These are phyloP conservation scores for Musa troglodytarum DNA, from an alignment of 176 grass and related monocot species.

Conservation along the genomic window DNA sequence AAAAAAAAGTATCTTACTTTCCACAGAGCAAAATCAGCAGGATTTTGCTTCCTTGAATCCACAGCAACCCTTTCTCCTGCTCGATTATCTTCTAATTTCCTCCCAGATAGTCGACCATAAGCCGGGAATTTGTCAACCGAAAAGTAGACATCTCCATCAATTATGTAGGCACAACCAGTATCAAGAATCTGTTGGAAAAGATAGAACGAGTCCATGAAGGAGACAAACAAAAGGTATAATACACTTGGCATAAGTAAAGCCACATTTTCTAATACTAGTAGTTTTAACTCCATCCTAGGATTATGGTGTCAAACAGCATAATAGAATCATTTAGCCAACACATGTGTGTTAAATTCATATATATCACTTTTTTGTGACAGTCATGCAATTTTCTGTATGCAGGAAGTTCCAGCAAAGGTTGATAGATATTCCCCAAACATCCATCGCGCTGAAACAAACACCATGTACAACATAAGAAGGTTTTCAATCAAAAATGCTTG, in stretches of 20 bases:
- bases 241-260: background rate
- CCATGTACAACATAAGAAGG: no score
- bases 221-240: background rate
- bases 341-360: no score
- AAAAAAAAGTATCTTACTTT: slow-evolving; percentile 47
- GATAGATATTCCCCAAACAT: background rate
- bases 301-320: no score
- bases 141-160: slow-evolving; percentile 84
- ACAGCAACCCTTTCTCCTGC: slow-evolving; percentile 88
- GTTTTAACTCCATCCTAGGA: no score
- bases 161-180: slow-evolving; percentile 71
- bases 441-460: no score
- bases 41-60: slow-evolving; percentile 84
- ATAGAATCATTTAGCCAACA: no score
- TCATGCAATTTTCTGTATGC: no score
- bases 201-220: background rate
- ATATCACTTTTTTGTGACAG: no score
- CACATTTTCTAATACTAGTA: background rate
- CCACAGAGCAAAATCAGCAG: slow-evolving; percentile 97
- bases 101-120: slow-evolving; percentile 79
- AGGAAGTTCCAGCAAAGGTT: background rate
- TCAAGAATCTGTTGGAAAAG: slow-evolving; percentile 56
- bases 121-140: slow-evolving; percentile 72
- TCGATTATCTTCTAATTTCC: slow-evolving; percentile 93
- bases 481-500: no score